Base-by-base conservation (phyloP, 352 stramenopile species). In the Poterioochromonas sp. region DNA sequence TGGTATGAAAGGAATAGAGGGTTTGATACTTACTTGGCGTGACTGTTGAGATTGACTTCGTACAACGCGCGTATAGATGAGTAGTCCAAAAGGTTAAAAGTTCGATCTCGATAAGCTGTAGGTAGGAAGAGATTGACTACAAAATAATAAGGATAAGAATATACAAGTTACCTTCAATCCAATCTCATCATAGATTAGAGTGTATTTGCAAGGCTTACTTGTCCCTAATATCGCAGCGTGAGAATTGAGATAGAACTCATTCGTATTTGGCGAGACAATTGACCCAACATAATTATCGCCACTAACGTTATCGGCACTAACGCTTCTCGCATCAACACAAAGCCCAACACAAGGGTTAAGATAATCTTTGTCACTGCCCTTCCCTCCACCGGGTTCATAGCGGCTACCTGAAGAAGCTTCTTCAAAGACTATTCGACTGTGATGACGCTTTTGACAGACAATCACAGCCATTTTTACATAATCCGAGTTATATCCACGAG, bases 211-310 rank as follows among this genome's bases (percentile, higher is more conserved):
- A 18, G 65, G 65, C n/a, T 74, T 74, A 1, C 2, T 11, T 18
- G 65, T 74, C 0, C 65, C 65, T 54, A 44, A 37, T 54, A 74
- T 74, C 8, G 65, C 65, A 35, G 65, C 41, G 29, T 74, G 65
- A 34, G 65, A 74, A 26, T 58, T 74, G n/a, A 74, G 43, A 54
- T 74, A 74, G 40, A 74, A 74, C 40, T 74, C 65, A n/a, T 74
- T 74, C 15, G 53, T 32, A 35, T 2, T 37, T 35, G 65, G 15
- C 3, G 2, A 54, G 2, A 26, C 32, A 37, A 74, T 74, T 39
- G 39, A 74, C 40, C 47, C 47, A 58, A 15, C 15, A 26, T 58
- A 15, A 15, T 15, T 58, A 26, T 58, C 47, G 15, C 47, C 47
- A 26, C 47, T 26, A 26, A 15, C 47, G 15, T 58, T 58, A 15